A percentile compares a stretch with the other conserved stretches of the same genome.
Evolutionary conservation across 129 eudicot species (phyloP).

Genomic region (Pseudognaphalium luteoalbum): DNA sequence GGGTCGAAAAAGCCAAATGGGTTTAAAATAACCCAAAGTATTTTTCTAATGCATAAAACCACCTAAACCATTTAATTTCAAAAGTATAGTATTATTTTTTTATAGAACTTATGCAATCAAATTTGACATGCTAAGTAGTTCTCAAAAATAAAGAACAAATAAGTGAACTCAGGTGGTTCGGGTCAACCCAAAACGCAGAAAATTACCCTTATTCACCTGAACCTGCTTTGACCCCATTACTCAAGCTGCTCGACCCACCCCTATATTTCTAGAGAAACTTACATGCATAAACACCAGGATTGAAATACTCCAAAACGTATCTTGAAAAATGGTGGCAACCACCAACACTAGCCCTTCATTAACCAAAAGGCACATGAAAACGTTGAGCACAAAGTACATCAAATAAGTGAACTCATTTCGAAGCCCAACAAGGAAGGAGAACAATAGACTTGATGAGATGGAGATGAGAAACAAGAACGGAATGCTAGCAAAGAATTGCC

Average conservation of each 20-base stretch:
- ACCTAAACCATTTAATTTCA: not conserved
- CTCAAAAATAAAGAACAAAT: too few relatives aligned
- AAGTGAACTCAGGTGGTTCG: not conserved
- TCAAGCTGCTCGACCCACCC: not conserved
- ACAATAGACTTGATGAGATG: slow-evolving; percentile 74
- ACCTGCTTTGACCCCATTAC: slow-evolving; percentile 4
- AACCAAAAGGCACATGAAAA: slow-evolving; percentile 75
- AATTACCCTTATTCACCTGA: not conserved
- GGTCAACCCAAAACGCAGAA: not conserved
- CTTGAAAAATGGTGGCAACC: slow-evolving; percentile 58
- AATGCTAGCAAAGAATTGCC: slow-evolving; percentile 82
- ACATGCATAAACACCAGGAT: slow-evolving; percentile 68
- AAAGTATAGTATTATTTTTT: too few relatives aligned
- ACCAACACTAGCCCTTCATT: slow-evolving; percentile 74
- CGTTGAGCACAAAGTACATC: slow-evolving; percentile 81
- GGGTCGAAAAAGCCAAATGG: not conserved
- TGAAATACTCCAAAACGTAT: slow-evolving; percentile 84
- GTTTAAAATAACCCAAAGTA: not conserved
- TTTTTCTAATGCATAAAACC: not conserved
- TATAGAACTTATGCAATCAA: not conserved
- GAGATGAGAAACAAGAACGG: slow-evolving; percentile 84
- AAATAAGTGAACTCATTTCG: slow-evolving; percentile 71
- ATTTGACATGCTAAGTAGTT: not conserved
- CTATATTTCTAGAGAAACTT: slow-evolving; percentile 25
- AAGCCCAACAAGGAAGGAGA: slow-evolving; percentile 79